phyloP scores from a whole-genome alignment of 306 rosid species.

The Inga leiocalycina region DNA sequence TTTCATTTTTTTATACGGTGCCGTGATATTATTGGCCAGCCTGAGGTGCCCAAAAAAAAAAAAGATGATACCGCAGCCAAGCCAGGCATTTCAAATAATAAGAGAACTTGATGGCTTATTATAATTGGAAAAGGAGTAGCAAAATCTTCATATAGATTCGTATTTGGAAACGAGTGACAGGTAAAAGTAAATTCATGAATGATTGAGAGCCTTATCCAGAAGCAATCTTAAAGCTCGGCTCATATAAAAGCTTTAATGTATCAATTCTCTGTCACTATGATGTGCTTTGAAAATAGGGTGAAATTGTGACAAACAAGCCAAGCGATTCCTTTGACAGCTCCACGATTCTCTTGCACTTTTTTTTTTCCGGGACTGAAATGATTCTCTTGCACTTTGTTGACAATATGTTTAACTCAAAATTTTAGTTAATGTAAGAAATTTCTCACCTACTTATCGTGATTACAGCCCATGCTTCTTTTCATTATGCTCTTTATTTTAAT shows the following conservation, averaged over 20 bases:
- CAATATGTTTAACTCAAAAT: background rate
- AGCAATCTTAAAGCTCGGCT: background rate
- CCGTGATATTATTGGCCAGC: background rate
- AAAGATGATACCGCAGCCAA: background rate
- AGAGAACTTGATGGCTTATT: background rate
- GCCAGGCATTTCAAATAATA: background rate
- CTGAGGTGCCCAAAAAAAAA: background rate
- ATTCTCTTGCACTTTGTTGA: slow-evolving; percentile 10
- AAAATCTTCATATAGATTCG: background rate
- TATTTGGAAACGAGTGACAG: background rate
- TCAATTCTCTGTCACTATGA: background rate
- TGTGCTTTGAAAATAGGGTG: background rate
- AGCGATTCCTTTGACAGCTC: slow-evolving; percentile 18
- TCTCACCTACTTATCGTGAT: background rate
- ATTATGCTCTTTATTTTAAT: background rate
- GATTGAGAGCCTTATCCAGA: background rate
- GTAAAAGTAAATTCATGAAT: background rate
- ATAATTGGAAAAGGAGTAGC: background rate
- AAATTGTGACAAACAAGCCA: slow-evolving; percentile 27
- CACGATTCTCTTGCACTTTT: slow-evolving; percentile 4
- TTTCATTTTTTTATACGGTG: no score
- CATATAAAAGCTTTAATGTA: background rate
- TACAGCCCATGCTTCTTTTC: background rate
- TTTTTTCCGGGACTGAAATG: no score
- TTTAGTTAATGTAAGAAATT: background rate